Base-by-base conservation (phyloP, 805 yeast genomes). In the Candida manassasensis region DNA sequence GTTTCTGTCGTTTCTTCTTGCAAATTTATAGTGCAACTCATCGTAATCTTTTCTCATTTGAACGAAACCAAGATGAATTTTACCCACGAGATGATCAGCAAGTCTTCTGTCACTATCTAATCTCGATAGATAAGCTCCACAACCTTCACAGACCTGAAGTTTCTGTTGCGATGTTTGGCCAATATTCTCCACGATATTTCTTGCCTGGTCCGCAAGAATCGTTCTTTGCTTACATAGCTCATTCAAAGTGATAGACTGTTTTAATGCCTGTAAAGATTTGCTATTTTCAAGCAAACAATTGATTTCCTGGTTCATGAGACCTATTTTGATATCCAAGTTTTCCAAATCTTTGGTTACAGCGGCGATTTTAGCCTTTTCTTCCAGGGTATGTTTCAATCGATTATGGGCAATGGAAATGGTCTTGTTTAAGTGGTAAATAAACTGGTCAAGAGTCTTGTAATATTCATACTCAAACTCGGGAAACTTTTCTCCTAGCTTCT, bases 81-180 rank as follows among this genome's bases (percentile, higher is more conserved):
- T 87, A 1, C 97, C 97, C 16, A 80, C 61, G 53, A 86, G 88
- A 57, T 89, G 97, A 48, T 85, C 96, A 1, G 90, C 95, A 43
- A 89, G 65, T 47, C 97, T 70, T 54, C 88, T 70, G 54, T 89
- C 97, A 39, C 83, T 85, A 55, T 89, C 97, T 37, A 88, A 62
- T 41, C 90, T 67, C 6, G 95, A 84, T 25, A 90, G 63, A 50
- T 82, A 87, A 0, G 95, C 95, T 1, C 95, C 96, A 60, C 97
- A 89, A 1, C 77, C 79, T 43, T 77, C 84, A 59, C 97, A 89
- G 1, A 86, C 95, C 56, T 88, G 96, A 30, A 89, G 66, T 55
- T 86, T 85, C 50, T 89, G 97, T 51, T 84, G 95, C 1, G 93
- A 86, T 9, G 88, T 75, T 47, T 85, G 90, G 2, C 94, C 93